Evolutionary conservation across 306 rosid genomes (phyloP).

Genomic region (Quercus rubra): DNA sequence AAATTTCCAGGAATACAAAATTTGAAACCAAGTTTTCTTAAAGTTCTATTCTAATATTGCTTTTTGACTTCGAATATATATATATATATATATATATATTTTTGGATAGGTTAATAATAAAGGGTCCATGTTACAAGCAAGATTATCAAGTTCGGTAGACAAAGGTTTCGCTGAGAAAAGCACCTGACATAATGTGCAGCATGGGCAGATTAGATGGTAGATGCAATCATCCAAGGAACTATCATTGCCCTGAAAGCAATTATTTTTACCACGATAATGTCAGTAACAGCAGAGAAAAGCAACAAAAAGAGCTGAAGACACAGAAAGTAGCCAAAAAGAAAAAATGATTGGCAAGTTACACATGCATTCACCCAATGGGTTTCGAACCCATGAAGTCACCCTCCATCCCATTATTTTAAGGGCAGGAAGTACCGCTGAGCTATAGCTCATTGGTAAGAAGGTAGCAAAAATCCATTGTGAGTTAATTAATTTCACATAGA

Average conservation of each 20-base stretch:
- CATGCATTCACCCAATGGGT: too few species aligned
- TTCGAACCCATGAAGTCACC: too few species aligned
- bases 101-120: not conserved
- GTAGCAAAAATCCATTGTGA: not conserved
- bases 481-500: not conserved
- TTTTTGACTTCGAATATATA: not conserved
- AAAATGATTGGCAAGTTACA: too few species aligned
- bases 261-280: not conserved
- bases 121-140: not conserved
- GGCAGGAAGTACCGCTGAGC: too few species aligned
- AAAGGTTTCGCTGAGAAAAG: not conserved
- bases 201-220: slow-evolving; percentile 56
- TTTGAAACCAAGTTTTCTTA: not conserved
- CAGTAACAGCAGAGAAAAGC: slow-evolving; percentile 7
- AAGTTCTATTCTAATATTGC: too few species aligned
- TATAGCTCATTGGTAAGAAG: too few species aligned
- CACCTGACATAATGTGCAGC: slow-evolving; percentile 60
- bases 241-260: slow-evolving; percentile 45
- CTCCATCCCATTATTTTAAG: too few species aligned
- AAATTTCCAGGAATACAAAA: not conserved
- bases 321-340: not conserved
- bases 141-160: not conserved
- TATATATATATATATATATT: too few species aligned
- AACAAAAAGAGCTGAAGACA: not conserved
- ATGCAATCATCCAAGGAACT: slow-evolving; percentile 51